Base-by-base conservation (phyloP, 1,139 yeast species). In the Taiozyma sp. region DNA sequence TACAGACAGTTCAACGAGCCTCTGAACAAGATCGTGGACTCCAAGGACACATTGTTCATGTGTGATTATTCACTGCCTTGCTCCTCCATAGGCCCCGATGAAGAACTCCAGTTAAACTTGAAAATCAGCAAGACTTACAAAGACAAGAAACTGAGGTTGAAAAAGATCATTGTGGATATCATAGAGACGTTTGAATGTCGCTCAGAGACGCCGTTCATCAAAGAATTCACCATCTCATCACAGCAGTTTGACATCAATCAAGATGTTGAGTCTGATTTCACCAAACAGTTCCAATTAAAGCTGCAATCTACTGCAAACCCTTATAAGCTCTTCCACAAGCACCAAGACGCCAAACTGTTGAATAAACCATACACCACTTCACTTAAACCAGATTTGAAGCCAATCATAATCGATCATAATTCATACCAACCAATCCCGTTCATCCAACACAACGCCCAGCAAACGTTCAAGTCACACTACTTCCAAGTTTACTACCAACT, bases 1-100 rank as follows among this genome's bases (percentile, higher is more conserved):
- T 80, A 79, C 57, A 66, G 83, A 29, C 83, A 79, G 61, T 74
- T 75, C 67, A 70, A 78, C 64, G 76, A 83, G 65, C 78, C 85
- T 19, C 65, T 73, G 38, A 59, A 71, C 51, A 74, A 75, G 53
- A 61, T 68, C 40, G 60, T 65, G 10, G 69, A 69, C 6, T 71
- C 80, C 1, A 59, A 65, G 14, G 81, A 79, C 56, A 69, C 71
- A 23, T 75, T 74, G 54, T 69, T 76, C 5, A 59, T 75, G 45
- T 67, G 72, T 8, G 80, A 79, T 39, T 64, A 76, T 43, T 64
- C 73, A 4, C 55, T 79, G 29, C 79, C 82, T 0, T 68, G 69
- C 4, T 67, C 76, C 4, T 72, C 81, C n/a, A 69, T 79, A 13
- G 84, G 84, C 1, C 83, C 83, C 0, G 62, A 65, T 29, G 85